Conservation (phyloP, 306 rosid species). For the Hippophae tibetana region DNA sequence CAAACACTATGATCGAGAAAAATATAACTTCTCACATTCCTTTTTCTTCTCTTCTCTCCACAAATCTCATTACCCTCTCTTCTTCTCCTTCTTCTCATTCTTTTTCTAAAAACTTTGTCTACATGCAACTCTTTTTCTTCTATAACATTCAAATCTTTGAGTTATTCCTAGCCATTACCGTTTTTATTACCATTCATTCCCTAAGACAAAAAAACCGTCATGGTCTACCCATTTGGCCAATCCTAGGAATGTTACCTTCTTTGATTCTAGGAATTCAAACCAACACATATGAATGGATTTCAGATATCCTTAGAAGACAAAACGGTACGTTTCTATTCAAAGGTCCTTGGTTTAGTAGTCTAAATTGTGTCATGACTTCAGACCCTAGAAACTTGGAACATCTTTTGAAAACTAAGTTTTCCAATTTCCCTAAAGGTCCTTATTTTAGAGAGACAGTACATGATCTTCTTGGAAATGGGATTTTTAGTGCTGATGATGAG, state of each 20-base stretch:
- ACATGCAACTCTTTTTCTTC: slow-evolving; percentile 17
- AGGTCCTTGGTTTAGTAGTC: slow-evolving; percentile 65
- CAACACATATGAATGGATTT: slow-evolving; percentile 63
- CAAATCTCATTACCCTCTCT: slow-evolving; percentile 21
- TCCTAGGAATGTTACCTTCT: slow-evolving; percentile 82
- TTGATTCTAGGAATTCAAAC: slow-evolving; percentile 27
- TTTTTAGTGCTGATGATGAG: slow-evolving; percentile 67
- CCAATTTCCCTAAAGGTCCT: slow-evolving; percentile 61
- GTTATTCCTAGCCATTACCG: slow-evolving; percentile 39
- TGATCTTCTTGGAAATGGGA: slow-evolving; percentile 79
- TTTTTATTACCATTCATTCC: slow-evolving; percentile 53
- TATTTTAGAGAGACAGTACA: slow-evolving; percentile 51
- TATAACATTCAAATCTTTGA: slow-evolving; percentile 46
- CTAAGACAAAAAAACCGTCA: slow-evolving; percentile 46
- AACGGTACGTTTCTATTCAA: slow-evolving; percentile 58
- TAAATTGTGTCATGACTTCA: slow-evolving; percentile 53
- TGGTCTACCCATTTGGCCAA: slow-evolving; percentile 66
- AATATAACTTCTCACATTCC: slow-evolving; percentile 10
- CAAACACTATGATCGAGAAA: not conserved
- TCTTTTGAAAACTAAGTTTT: slow-evolving; percentile 72
- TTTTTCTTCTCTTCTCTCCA: slow-evolving; percentile 24
- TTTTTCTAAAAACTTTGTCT: slow-evolving; percentile 1
- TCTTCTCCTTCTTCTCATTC: not conserved
- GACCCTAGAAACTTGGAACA: slow-evolving; percentile 85
- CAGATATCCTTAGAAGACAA: slow-evolving; percentile 30